Conservation (phyloP, 805 yeast genomes). For the Danielozyma ontarioensis region DNA sequence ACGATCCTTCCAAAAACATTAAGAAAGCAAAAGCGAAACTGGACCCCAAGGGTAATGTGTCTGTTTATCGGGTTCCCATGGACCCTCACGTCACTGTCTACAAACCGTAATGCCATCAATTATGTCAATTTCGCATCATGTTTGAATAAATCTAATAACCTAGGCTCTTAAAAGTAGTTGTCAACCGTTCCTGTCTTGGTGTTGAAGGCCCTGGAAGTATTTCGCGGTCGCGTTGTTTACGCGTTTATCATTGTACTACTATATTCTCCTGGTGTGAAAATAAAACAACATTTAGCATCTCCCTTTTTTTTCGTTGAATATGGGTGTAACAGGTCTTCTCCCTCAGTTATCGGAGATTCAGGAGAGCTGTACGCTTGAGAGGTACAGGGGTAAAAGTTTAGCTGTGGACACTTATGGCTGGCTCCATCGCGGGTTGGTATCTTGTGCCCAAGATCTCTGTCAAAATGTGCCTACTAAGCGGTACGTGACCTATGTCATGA, state of each 20-base stretch:
- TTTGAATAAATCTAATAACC: no score
- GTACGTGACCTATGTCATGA: conserved; percentile 65
- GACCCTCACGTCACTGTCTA: conserved; percentile 29
- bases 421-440: conserved; percentile 82
- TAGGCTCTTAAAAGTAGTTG: no score
- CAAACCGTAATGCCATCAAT: conserved; percentile 32
- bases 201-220: no score
- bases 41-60: conserved; percentile 12
- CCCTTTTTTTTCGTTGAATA: conserved; percentile 15
- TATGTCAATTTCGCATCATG: no score
- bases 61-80: conserved; percentile 25
- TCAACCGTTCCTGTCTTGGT: no score
- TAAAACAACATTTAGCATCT: no score
- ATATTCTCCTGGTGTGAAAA: no score
- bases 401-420: conserved; percentile 98
- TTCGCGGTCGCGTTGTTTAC: no score
- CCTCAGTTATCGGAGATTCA: conserved; percentile 77
- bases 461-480: conserved; percentile 64
- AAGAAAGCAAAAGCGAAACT: conserved; percentile 12
- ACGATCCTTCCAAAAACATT: conserved; percentile 32
- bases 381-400: conserved; percentile 65
- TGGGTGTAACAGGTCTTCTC: conserved; percentile 84
- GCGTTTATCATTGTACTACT: no score
- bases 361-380: conserved; percentile 48
- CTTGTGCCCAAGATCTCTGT: conserved; percentile 82